Evolutionary conservation across 108 stramenopile species (phyloP), one percentile per base, ranked within the genome.

Genomic region (Chaetoceros tenuissimus): DNA sequence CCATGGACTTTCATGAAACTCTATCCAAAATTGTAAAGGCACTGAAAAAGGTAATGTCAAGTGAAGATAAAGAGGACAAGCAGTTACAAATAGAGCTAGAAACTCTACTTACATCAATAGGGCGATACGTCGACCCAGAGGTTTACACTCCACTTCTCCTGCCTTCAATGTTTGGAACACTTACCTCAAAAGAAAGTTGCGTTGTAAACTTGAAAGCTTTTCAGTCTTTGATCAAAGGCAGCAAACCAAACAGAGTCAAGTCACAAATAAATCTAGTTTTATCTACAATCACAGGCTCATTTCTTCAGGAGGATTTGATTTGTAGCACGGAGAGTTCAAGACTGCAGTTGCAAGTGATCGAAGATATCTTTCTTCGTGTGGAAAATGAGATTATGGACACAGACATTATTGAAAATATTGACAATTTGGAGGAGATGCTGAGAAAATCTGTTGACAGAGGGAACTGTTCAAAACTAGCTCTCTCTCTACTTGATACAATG

Each of bases 1-100:
- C 76, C 2, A 77, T 72, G 51, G 72, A 77, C 47, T 69, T 77
- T 30, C 68, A 73, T 20, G 28, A 55, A 2, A 66, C 68, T 3
- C 52, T 77, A 10, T 53, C 48, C 17, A 46, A 46, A 1, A 24
- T 69, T 24, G 68, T 62, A 17, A 77, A 77, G 51, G 72, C 72
- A 17, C 22, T 57, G 31, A 18, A 46, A 24, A n/a, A 17, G 5
- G 7, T 5, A 7, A 43, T 57, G 10, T 31, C 28, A 17, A 30
- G 31, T 3, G 56, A 46, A 13, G 46, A 57, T 25, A 43, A 40
- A 40, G 34, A 40, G 34, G 5, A 5, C 13, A 10, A 10, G 13
- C 13, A 13, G 5, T 13, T 40, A 5, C 34, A 10, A 40, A 5
- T 10, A 13, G 34, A 10, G 5, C 34, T 40, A 13, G 34, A 40